Conservation (phyloP, 495 filamentous ascomycete genomes). For the Parathielavia appendiculata region DNA sequence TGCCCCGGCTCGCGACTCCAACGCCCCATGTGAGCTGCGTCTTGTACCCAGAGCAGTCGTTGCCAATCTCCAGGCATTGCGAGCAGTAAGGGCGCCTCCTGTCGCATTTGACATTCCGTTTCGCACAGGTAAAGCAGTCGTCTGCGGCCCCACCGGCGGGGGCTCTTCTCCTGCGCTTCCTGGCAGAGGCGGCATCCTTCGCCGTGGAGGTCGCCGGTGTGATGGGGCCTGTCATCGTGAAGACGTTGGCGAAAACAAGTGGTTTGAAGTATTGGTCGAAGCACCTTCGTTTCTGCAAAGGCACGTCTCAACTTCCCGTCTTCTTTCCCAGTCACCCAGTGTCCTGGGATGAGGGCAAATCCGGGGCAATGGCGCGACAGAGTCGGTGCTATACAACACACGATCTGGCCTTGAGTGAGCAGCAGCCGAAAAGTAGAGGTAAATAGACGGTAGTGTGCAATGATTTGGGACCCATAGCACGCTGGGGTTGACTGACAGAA, state of each 20-base stretch:
- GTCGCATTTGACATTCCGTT: slow-evolving; percentile 79
- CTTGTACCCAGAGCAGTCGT: slow-evolving; percentile 95
- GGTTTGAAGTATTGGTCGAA: not conserved
- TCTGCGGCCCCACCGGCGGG: slow-evolving; percentile 85
- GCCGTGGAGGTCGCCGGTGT: slow-evolving; percentile 37
- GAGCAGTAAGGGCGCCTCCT: slow-evolving; percentile 91
- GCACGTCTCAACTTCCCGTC: not conserved
- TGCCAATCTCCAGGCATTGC: slow-evolving; percentile 84
- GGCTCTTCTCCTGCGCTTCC: slow-evolving; percentile 83
- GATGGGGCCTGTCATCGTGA: slow-evolving; percentile 44
- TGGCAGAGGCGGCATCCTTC: slow-evolving; percentile 44
- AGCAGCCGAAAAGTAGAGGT: slow-evolving; percentile 41
- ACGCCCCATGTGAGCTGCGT: slow-evolving; percentile 97
- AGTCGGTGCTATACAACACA: slow-evolving; percentile 31
- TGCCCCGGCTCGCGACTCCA: slow-evolving; percentile 92
- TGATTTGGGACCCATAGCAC: slow-evolving; percentile 34
- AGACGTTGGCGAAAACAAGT: not conserved
- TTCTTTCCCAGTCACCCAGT: not conserved
- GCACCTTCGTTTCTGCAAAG: slow-evolving; percentile 1
- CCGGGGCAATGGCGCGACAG: slow-evolving; percentile 6
- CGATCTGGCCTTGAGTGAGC: slow-evolving; percentile 34
- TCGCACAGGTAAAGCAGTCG: slow-evolving; percentile 92
- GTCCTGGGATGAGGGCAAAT: slow-evolving; percentile 1
- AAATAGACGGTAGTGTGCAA: slow-evolving; percentile 45
- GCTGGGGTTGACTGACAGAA: slow-evolving; percentile 18